Evolutionary conservation across 2,329 filamentous ascomycete species (phyloP), one percentile per base, ranked within the genome.

Genomic region (Colletotrichum noveboracense): DNA sequence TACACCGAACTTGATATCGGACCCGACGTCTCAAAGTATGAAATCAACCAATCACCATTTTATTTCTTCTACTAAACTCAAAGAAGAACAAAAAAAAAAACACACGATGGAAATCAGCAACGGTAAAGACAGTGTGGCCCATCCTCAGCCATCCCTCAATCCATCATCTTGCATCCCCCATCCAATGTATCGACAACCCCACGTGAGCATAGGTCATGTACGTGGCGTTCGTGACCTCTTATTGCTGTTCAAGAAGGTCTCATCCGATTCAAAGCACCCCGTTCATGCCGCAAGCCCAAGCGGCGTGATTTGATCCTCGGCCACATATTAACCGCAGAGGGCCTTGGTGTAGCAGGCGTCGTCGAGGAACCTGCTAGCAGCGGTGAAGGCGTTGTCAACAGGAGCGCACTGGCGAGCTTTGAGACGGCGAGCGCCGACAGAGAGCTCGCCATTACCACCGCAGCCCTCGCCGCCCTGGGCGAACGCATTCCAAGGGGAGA

Each of bases 181-280:
- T 21, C 3, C n/a, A 52, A 7, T 1, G 43, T 1, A 52, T 48
- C n/a, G n/a, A 48, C 43, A 21, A 48, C n/a, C 10, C 1, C 3
- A 1, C 0, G 18, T 7, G 10, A 48, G 10, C 0, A 7, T 7
- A 13, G n/a, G 1, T 13, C 18, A 48, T 21, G n/a, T 48, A 48
- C 10, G 43, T 48, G 43, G 8, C 6, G 10, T 13, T 52, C 43
- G 2, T 13, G 43, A 52, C 6, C 43, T 52, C 4, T 4, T 21
- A 7, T 48, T 21, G 43, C 10, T 13, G 43, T 6, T 13, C n/a
- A 13, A 7, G 1, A 52, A 52, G n/a, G 43, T 1, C 6, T 3
- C 0, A 7, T 21, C 43, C 2, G n/a, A 21, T 13, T 0, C 43
- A 13, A 13, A 13, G 10, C 43, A 10, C 7, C 9, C 18, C 18